Conservation (phyloP, 176 grass and related monocot genomes). For the Pharus latifolius region DNA sequence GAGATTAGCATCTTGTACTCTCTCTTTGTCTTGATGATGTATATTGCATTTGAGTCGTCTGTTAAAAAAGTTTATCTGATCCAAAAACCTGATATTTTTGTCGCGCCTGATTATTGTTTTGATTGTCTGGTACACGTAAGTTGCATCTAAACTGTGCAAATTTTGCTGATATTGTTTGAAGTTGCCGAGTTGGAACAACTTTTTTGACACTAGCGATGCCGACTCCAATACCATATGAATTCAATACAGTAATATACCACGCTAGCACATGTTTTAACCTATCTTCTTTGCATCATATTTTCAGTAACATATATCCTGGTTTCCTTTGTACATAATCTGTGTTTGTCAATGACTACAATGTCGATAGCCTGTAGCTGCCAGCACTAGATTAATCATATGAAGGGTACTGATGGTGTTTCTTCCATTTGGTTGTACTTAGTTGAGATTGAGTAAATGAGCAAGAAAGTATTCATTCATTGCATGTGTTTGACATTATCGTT, state of each 20-base stretch:
- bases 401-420: too few relatives aligned
- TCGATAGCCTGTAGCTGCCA: not conserved
- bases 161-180: not conserved
- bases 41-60: constrained; percentile 38
- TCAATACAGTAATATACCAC: not conserved
- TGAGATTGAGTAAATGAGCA: too few relatives aligned
- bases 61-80: constrained; percentile 9
- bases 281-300: not conserved
- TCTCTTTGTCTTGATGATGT: constrained; percentile 27
- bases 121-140: not conserved
- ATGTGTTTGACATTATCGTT: too few relatives aligned
- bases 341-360: not conserved
- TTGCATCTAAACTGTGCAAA: not conserved
- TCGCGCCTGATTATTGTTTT: constrained; percentile 6
- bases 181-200: too few relatives aligned
- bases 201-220: too few relatives aligned
- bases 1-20: constrained; percentile 39
- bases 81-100: not conserved
- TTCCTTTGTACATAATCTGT: not conserved
- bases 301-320: not conserved
- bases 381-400: too few relatives aligned
- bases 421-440: too few relatives aligned
- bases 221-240: not conserved
- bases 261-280: not conserved
- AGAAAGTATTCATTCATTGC: too few relatives aligned